Base-by-base conservation (phyloP, 441 rosid species). In the Flueggea neowawraea region DNA sequence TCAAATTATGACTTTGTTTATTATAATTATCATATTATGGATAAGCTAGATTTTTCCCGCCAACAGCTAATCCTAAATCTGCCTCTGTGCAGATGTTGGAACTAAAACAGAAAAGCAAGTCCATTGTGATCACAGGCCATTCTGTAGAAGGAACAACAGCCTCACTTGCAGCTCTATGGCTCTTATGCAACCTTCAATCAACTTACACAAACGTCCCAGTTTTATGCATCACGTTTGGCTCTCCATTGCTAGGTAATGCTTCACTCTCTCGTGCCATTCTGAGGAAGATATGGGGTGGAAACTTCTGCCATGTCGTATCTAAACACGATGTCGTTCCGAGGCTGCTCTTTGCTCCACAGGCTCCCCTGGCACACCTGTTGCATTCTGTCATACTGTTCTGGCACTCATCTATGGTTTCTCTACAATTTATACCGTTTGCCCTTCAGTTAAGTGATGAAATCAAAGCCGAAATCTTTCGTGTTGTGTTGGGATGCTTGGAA, bases 211-310 rank as follows among this genome's bases (percentile, higher is more conserved):
- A 69, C 32, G 17, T 60, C 31, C 54, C 74, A 7, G 75, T 89
- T 31, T 69, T 92, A 31, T 89, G 96, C 76, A 70, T 87, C 83
- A 89, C 96, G 17, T 92, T 82, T 3, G 96, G 96, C 61, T 84
- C 90, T 52, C 93, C 96, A 6, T 58, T 92, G 65, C 79, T 88
- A 0, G 95, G 91, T 31, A 87, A 89, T 51, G 64, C 54, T 22
- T 60, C 91, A 58, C 85, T 89, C 44, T 75, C 71, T 45, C 73
- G 69, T 14, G 75, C 84, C 12, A 68, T 92, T 56, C 79, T 76
- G 12, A 69, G 74, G 2, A 70, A 82, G 51, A 75, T 86, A 73
- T 80, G 91, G 82, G 79, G 76, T 0, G 90, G 84, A 39, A 80
- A 73, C 69, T 92, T 89, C 49, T 89, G 87, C 64, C 84, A 87